Evolutionary conservation across 331 rosid species (phyloP).

Genomic region (Malus hybrid): DNA sequence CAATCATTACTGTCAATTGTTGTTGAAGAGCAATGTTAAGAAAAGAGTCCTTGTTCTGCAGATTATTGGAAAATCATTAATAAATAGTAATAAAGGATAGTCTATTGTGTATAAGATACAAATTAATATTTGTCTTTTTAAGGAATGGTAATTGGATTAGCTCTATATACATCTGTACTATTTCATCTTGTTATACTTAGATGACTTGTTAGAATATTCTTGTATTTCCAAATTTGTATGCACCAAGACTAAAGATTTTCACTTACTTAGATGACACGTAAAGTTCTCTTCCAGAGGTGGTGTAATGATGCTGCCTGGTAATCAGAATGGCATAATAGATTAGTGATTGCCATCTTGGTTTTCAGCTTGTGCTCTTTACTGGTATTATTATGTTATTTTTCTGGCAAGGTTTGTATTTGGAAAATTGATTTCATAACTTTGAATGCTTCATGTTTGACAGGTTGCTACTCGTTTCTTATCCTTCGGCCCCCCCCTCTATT

Average conservation of each 20-base stretch:
- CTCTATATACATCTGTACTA: no score
- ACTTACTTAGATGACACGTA: neutral
- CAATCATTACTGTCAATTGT: neutral
- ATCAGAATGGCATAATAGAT: neutral
- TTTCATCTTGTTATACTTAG: no score
- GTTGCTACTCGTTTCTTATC: constrained; percentile 93
- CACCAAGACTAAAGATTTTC: neutral
- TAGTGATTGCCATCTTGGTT: neutral
- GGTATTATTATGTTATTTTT: neutral
- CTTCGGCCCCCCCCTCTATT: constrained; percentile 79
- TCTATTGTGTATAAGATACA: no score
- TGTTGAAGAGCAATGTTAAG: neutral
- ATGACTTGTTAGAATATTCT: neutral
- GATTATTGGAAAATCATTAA: no score
- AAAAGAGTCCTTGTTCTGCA: no score
- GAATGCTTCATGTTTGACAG: constrained; percentile 30
- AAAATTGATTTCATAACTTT: neutral
- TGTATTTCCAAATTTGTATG: neutral
- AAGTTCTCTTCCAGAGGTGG: neutral
- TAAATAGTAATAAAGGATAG: no score
- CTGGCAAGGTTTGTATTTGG: no score
- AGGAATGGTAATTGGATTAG: no score
- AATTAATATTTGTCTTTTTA: no score
- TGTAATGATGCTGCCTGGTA: neutral
- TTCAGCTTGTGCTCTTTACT: neutral